Evolutionary conservation across 805 yeast genomes (phyloP).

Genomic region (Starmerella bombicola): DNA sequence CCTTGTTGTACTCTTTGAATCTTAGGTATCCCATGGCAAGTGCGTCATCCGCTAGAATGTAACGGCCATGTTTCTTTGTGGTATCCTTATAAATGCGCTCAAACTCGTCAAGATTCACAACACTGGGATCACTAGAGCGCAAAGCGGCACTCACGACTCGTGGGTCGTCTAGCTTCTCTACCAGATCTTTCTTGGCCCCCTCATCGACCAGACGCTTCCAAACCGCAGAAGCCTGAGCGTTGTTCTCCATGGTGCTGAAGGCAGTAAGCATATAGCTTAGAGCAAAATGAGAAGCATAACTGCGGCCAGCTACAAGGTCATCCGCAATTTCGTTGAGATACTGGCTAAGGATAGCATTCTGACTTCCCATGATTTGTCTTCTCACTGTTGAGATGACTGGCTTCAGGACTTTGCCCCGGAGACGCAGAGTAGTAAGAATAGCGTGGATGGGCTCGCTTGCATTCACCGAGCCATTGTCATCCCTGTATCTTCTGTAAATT

Average conservation of each 20-base stretch:
- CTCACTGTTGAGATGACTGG: slow-evolving; percentile 19
- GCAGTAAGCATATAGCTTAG: slow-evolving; percentile 22
- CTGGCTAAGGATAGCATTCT: slow-evolving; percentile 16
- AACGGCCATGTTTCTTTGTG: slow-evolving; percentile 17
- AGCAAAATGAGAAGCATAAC: slow-evolving; percentile 20
- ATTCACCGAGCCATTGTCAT: slow-evolving; percentile 6
- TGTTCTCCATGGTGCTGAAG: slow-evolving; percentile 16
- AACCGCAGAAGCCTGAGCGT: slow-evolving; percentile 17
- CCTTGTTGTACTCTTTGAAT: slow-evolving; percentile 14
- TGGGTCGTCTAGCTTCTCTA: slow-evolving; percentile 17
- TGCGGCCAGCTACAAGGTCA: slow-evolving; percentile 17
- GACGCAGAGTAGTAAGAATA: slow-evolving; percentile 19
- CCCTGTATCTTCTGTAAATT: slow-evolving; percentile 20
- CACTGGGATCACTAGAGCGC: slow-evolving; percentile 19
- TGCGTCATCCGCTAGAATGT: slow-evolving; percentile 22
- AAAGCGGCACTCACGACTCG: slow-evolving; percentile 22
- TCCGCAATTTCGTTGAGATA: slow-evolving; percentile 20
- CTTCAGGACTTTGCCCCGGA: slow-evolving; percentile 18
- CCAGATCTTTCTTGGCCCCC: slow-evolving; percentile 5
- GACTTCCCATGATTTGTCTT: slow-evolving; percentile 14
- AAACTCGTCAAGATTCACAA: slow-evolving; percentile 19
- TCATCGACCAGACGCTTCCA: slow-evolving; percentile 19
- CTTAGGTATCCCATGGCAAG: slow-evolving; percentile 18
- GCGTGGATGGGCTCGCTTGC: slow-evolving; percentile 22
- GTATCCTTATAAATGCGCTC: slow-evolving; percentile 18